Evolutionary conservation across 805 yeast species (phyloP).

Genomic region (Saitoella complicata): DNA sequence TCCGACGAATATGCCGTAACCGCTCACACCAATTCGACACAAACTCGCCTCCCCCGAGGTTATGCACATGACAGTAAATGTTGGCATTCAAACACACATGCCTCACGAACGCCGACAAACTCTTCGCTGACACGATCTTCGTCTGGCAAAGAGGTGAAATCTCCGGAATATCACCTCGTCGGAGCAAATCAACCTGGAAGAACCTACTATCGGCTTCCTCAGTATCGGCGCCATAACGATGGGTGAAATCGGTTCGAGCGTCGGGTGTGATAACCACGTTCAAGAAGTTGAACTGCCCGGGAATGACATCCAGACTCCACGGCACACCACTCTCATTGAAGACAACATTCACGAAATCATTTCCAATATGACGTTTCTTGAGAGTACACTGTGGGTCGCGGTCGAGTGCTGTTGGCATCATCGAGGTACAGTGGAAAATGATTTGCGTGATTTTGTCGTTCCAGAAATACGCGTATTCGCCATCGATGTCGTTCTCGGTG

Average conservation of each 20-base stretch:
- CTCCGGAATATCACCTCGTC: slow-evolving; percentile 35
- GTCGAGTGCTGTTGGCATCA: slow-evolving; percentile 44
- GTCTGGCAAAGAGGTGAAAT: slow-evolving; percentile 61
- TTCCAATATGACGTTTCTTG: slow-evolving; percentile 78
- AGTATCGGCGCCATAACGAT: slow-evolving; percentile 4
- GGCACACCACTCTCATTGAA: slow-evolving; percentile 54
- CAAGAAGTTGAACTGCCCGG: slow-evolving; percentile 69
- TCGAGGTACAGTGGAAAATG: slow-evolving; percentile 61
- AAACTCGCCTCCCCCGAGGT: slow-evolving; percentile 1
- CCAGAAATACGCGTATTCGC: slow-evolving; percentile 61
- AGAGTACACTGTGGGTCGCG: slow-evolving; percentile 31
- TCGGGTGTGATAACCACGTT: slow-evolving; percentile 65
- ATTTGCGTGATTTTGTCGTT: slow-evolving; percentile 53
- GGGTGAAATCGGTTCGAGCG: slow-evolving; percentile 15
- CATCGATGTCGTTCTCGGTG: slow-evolving; percentile 51
- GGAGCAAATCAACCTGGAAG: slow-evolving; percentile 3
- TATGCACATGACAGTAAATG: slow-evolving; percentile 46
- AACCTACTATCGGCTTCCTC: slow-evolving; percentile 2
- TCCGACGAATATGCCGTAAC: not conserved
- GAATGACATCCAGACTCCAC: slow-evolving; percentile 53
- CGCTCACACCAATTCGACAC: slow-evolving; percentile 1
- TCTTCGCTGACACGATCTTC: slow-evolving; percentile 46
- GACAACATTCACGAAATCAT: slow-evolving; percentile 63
- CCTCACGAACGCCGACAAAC: slow-evolving; percentile 48
- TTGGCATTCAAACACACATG: slow-evolving; percentile 49